Evolutionary conservation across 306 rosid species (phyloP).

Genomic region (Pterocarpus santalinus): DNA sequence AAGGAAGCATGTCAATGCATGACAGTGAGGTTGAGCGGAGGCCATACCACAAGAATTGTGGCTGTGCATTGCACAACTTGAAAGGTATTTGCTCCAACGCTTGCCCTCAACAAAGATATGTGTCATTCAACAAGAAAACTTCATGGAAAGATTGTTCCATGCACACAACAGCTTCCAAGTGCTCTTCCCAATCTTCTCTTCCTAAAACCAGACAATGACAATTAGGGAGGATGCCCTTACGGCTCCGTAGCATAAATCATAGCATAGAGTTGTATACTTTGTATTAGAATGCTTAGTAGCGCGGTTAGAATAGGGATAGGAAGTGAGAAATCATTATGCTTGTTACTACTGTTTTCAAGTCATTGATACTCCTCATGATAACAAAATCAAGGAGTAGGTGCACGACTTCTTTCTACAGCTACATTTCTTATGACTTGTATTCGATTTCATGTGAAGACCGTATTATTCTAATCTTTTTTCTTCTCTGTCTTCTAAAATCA

Average conservation of each 20-base stretch:
- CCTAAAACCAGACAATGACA: constrained; percentile 14
- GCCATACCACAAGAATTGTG: constrained; percentile 87
- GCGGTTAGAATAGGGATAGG: background rate
- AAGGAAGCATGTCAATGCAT: constrained; percentile 64
- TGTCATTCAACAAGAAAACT: constrained; percentile 56
- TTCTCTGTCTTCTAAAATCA: background rate
- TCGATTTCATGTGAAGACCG: background rate
- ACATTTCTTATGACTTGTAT: background rate
- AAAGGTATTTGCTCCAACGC: constrained; percentile 39
- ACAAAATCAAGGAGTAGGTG: constrained; percentile 18
- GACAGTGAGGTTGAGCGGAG: constrained; percentile 68
- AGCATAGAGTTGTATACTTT: too few species aligned
- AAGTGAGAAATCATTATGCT: constrained; percentile 8
- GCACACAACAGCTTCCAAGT: constrained; percentile 36
- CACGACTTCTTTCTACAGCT: background rate
- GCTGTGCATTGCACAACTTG: constrained; percentile 69
- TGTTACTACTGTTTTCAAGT: constrained; percentile 13
- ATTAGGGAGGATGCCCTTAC: background rate
- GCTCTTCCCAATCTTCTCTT: constrained; percentile 33
- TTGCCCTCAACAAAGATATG: constrained; percentile 37
- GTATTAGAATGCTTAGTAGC: background rate
- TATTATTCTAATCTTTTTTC: background rate
- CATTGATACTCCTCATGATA: background rate
- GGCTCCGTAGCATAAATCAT: background rate
- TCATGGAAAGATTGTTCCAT: constrained; percentile 49